Conservation (phyloP, 257 asterid genomes). For the Prunella vulgaris region DNA sequence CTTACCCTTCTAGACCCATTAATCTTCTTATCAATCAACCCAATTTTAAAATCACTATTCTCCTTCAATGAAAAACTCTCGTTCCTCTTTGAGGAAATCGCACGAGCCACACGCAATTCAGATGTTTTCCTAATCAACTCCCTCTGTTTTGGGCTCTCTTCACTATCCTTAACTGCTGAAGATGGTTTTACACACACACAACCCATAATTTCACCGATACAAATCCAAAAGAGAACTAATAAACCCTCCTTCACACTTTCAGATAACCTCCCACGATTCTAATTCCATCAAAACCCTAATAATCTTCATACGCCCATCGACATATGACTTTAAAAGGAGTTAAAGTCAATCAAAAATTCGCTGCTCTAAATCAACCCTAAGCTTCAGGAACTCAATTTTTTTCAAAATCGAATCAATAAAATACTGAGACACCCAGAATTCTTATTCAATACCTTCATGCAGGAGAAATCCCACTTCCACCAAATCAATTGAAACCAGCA, state of each 20-base stretch:
- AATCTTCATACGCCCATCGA: conserved; percentile 18
- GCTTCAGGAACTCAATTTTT: conserved; percentile 22
- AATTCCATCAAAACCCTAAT: conserved; percentile 14
- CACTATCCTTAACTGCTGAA: conserved; percentile 40
- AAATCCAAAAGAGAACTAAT: conserved; percentile 18
- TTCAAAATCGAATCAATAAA: background rate
- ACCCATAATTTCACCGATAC: conserved; percentile 57
- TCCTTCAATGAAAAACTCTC: conserved; percentile 53
- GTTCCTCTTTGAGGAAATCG: conserved; percentile 47
- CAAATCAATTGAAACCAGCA: conserved; percentile 1
- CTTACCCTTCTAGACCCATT: conserved; percentile 65
- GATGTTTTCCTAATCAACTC: conserved; percentile 49
- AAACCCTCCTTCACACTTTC: conserved; percentile 22
- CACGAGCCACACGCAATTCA: conserved; percentile 43
- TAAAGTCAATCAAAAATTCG: conserved; percentile 12
- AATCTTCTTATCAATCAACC: conserved; percentile 54
- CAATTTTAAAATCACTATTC: conserved; percentile 42
- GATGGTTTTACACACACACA: conserved; percentile 77
- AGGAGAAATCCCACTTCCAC: conserved; percentile 27
- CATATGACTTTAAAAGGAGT: conserved; percentile 1
- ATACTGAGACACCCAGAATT: conserved; percentile 14
- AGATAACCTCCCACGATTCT: conserved; percentile 25
- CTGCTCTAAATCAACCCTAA: conserved; percentile 21
- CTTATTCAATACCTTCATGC: conserved; percentile 24
- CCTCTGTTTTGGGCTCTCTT: conserved; percentile 56